A percentile compares a stretch with the other conserved stretches of the same genome.
These are phyloP conservation scores for Metarhizium anisopliae DNA, from an alignment of 2,329 filamentous ascomycete species.

Conservation along the genomic window DNA sequence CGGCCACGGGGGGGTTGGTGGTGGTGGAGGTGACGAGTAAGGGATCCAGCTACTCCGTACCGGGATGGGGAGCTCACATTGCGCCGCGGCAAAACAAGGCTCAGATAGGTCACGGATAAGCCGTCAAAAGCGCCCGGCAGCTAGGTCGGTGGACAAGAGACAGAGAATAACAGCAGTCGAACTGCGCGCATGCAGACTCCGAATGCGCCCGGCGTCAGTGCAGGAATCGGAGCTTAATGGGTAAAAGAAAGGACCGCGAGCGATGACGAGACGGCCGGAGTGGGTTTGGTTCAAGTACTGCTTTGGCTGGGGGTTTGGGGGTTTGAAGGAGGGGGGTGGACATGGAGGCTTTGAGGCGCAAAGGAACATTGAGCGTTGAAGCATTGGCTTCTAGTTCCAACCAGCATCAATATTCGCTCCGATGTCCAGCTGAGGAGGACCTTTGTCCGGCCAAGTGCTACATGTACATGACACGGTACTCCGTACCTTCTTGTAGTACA, in stretches of 20 bases:
- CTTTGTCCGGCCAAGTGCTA: no score
- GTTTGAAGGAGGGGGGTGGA: no score
- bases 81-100: conserved; percentile 10
- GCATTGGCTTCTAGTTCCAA: no score
- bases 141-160: not conserved
- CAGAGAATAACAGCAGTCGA: not conserved
- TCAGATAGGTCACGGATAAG: not conserved
- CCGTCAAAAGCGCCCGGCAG: not conserved
- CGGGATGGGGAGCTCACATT: conserved; percentile 8
- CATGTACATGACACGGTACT: no score
- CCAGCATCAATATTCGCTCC: no score
- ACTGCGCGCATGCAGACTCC: not conserved
- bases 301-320: no score
- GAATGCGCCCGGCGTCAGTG: not conserved
- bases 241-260: not conserved
- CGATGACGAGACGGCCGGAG: not conserved
- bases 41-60: conserved; percentile 3
- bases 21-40: not conserved
- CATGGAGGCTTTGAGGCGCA: no score
- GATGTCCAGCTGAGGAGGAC: no score
- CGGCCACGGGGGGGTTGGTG: not conserved
- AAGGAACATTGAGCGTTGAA: no score
- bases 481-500: no score
- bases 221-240: not conserved
- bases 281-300: no score